Evolutionary conservation across 2,329 filamentous ascomycete genomes (phyloP), one percentile per base, ranked within the genome.

Genomic region (Xylariaceae sp.): DNA sequence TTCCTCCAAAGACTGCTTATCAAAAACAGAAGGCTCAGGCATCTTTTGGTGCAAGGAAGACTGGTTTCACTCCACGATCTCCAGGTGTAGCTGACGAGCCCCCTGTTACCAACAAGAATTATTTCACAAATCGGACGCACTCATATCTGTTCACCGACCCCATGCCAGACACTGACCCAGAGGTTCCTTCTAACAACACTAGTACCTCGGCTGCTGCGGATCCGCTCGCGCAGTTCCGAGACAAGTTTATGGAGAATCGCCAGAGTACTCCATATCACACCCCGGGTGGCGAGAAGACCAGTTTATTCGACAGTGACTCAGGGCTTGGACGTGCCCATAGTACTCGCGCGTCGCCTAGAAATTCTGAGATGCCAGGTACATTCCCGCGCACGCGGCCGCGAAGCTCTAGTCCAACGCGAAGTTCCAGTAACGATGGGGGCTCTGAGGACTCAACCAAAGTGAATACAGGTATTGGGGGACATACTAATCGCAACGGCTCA

Each of bases 221-320:
- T 56, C 79, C 78, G 2, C 63, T 82, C 35, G 75, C 72, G 18
- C 72, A 76, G 44, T 81, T 82, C 53, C 73, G 74, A 62, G 75
- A 78, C 4, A 68, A 68, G 1, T 73, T 72, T 36, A 51, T 72
- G 35, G 80, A 84, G 54, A 67, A 69, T n/a, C 76, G 82, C n/a
- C 75, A 82, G 49, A 81, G 81, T 60, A 81, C 80, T 5, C 82
- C 83, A 0, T 86, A 86, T 63, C 74, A 77, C 35, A 77, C 74
- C 1, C 75, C 79, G 26, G 76, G 80, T 10, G 82, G 83, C 27
- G 84, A 86, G 66, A 85, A 80, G 69, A 79, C 81, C 4, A 79
- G 83, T 39, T 77, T 81, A 0, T 84, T 82, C 53, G 81, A 83
- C 37, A 77, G 75, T 2, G 69, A 66, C 6, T 64, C 73, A 21